A percentile compares a stretch with the other conserved stretches of the same genome.
These are phyloP conservation scores for Suhomyces sp. DNA, from an alignment of 805 yeast species.

Conservation along the genomic window DNA sequence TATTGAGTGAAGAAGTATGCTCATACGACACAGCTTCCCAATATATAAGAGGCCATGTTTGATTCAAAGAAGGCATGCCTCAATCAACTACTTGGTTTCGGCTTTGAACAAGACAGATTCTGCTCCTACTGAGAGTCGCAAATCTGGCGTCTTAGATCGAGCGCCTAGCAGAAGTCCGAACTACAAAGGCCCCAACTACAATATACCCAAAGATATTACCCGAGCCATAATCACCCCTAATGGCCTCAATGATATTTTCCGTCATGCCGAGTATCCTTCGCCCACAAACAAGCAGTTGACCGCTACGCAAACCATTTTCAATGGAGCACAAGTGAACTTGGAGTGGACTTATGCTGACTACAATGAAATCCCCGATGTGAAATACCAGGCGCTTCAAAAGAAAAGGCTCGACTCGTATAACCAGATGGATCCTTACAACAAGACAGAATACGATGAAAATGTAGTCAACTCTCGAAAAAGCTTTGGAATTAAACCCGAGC, in stretches of 20 bases:
- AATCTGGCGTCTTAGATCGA: background rate
- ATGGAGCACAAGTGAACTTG: conserved; percentile 41
- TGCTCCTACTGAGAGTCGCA: background rate
- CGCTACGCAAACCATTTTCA: conserved; percentile 37
- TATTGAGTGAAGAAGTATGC: background rate
- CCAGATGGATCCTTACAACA: conserved; percentile 23
- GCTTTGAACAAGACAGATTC: conserved; percentile 3
- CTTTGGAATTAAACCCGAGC: conserved; percentile 33
- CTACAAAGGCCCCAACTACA: background rate
- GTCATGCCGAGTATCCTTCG: conserved; percentile 11
- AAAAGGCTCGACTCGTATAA: conserved; percentile 16
- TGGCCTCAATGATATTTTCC: conserved; percentile 19
- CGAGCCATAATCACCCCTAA: conserved; percentile 19
- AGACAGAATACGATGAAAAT: conserved; percentile 18
- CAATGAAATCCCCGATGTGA: conserved; percentile 57
- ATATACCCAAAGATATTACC: background rate
- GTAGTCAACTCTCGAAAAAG: conserved; percentile 18
- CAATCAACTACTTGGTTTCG: conserved; percentile 6
- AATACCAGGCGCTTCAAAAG: conserved; percentile 21
- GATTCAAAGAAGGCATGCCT: background rate
- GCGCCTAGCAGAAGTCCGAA: background rate
- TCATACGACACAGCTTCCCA: background rate
- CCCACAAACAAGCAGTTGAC: conserved; percentile 14
- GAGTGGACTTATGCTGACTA: conserved; percentile 62
- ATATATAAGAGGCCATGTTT: background rate